Evolutionary conservation across 768 basidiomycete genomes (phyloP), one percentile per base, ranked within the genome.

Genomic region (Sutorius australiensis): DNA sequence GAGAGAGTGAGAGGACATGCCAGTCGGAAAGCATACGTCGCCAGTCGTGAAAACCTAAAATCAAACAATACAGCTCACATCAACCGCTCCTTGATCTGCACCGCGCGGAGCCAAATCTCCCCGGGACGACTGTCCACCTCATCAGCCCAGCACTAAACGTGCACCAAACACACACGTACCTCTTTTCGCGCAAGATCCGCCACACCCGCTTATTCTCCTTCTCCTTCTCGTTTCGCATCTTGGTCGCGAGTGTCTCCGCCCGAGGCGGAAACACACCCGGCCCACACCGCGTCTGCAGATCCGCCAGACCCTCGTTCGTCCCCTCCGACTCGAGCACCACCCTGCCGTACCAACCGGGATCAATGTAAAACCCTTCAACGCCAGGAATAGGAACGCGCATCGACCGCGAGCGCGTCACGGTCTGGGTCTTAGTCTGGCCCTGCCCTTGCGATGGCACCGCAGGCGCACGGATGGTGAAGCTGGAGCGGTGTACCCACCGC

Each of bases 251-350:
- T 0, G 69, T 72, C 42, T 74, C 70, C 9, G 78, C 77, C 39
- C 84, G 72, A 0, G 82, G 81, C 30, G 88, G 84, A 63, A 87
- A 87, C 10, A 75, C 81, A 0, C 81, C 80, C 8, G 78, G 78
- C 1, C 86, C 80, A 68, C 89, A 90, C 5, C 90, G 79, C 45
- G 76, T 78, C 58, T 87, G 86, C 55, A 94, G 74, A 68, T 92
- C 92, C 17, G 79, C 81, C 24, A 92, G 77, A 10, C 87, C 83
- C 62, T 94, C 92, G 64, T 92, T 87, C 39, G 92, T 93, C 36
- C 90, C 90, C 65, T 92, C 89, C 11, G 88, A 83, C 73, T 94
- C 91, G 24, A 94, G 79, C 27, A 93, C 80, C 41, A 94, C 79
- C 0, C 80, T 86, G 3, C 92, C 92, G 60, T 84, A 87, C 91